A percentile compares a stretch with the other conserved stretches of the same genome.
phyloP scores from a whole-genome alignment of 1,284 basidiomycete species.

The Tilletia setariae region DNA sequence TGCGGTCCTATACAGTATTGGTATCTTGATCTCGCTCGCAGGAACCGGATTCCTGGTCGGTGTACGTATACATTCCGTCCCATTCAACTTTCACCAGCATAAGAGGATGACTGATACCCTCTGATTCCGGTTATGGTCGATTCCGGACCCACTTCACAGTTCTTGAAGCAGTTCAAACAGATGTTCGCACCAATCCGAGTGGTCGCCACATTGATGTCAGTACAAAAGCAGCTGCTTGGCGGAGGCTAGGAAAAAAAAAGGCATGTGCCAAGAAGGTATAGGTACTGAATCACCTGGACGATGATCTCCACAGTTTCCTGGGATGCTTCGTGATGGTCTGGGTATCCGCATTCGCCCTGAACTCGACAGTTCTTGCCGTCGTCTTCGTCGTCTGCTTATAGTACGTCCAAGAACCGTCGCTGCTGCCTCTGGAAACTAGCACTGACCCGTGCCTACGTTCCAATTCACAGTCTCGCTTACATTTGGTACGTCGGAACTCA shows the following conservation, averaged over 20 bases:
- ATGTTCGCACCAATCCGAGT: constrained; percentile 91
- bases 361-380: constrained; percentile 34
- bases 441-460: not conserved
- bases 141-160: too few species aligned
- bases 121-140: too few species aligned
- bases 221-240: not conserved
- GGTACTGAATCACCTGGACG: too few species aligned
- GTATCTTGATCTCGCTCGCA: constrained; percentile 74
- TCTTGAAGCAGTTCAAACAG: constrained; percentile 57
- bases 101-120: too few species aligned
- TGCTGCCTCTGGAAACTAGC: not conserved
- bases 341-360: constrained; percentile 44
- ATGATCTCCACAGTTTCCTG: constrained; percentile 60
- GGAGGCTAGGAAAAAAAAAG: not conserved
- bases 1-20: constrained; percentile 78
- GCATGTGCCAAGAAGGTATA: too few species aligned
- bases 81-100: too few species aligned
- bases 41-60: constrained; percentile 58
- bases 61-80: not conserved
- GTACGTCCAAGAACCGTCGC: not conserved
- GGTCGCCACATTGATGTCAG: constrained; percentile 68
- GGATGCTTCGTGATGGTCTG: constrained; percentile 54
- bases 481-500: constrained; percentile 29
- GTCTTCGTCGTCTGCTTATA: constrained; percentile 45
- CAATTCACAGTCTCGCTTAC: constrained; percentile 19